Base-by-base conservation (phyloP, 106 monocot genomes). In the Apostasia shenzhenica region DNA sequence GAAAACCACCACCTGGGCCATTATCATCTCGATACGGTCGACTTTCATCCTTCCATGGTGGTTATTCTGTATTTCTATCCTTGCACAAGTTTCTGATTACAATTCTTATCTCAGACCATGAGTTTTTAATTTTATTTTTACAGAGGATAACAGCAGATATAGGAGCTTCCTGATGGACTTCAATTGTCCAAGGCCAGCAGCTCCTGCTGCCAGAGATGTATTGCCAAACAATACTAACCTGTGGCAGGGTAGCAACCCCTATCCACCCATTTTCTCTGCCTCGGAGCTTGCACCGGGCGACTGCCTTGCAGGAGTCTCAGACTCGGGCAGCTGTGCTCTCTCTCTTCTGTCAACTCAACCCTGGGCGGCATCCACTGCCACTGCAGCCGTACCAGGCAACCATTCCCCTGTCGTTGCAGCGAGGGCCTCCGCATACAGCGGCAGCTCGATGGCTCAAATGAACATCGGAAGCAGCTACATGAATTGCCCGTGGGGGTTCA, bases 261-360 rank as follows among this genome's bases (percentile, higher is more conserved):
- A 52, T 73, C 58, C 65, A 0, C 9, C 63, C 60, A 49, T 75
- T 42, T 75, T 67, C 59, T 56, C 80, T 9, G 11, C 67, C 41
- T 37, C 84, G 1, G 89, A 79, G 60, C 51, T 77, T 45, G 78
- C 70, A 57, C 73, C 77, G 2, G 68, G 77, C 4, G 85, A 86
- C 67, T 64, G 78, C 51, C 61, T 85, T 41, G 57, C 74, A 45
- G 82, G 81, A 70, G 82, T 73, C 78, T 46, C 87, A 1, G 85
- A 94, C 75, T 90, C 90, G 26, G 26, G 26, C 67, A 80, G 77
- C 83, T 88, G 94, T 94, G 94, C 94, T 94, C 90, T 94, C 94
- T 94, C 94, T 94, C 94, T 94, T 94, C 94, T 94, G 94, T 94
- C 94, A 94, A 88, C 59, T 82, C 84, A 90, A 73, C 84, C 80